Percentiles rank a stretch among this genome's conserved stretches.
Conservation (phyloP, 345 rosid species). For the Corchorus olitorius region DNA sequence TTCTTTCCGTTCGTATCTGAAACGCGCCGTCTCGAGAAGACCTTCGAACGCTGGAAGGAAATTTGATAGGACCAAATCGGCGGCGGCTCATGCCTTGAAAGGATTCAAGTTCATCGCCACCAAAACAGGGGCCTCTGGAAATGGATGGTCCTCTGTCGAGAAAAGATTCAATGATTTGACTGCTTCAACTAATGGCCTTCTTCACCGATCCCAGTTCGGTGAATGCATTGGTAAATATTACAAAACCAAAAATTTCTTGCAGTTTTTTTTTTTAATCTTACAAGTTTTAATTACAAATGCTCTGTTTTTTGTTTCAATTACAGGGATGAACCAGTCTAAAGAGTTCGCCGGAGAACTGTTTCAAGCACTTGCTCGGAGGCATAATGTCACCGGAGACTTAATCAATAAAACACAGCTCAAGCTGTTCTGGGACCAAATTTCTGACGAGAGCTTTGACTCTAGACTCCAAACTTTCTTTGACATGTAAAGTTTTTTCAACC, state of each 20-base stretch:
- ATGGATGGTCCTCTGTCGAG: conserved; percentile 74
- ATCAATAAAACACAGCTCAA: conserved; percentile 69
- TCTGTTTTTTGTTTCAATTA: background rate
- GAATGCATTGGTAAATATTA: conserved; percentile 70
- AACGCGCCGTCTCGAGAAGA: conserved; percentile 60
- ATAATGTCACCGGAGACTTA: conserved; percentile 58
- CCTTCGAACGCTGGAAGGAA: conserved; percentile 38
- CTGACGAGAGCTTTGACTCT: conserved; percentile 88
- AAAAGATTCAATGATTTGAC: conserved; percentile 62
- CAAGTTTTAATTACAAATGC: background rate
- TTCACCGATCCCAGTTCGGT: conserved; percentile 63
- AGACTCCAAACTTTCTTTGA: conserved; percentile 87
- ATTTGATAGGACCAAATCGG: conserved; percentile 72
- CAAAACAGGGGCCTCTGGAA: conserved; percentile 48
- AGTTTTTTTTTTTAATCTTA: background rate
- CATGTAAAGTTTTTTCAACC: conserved; percentile 49
- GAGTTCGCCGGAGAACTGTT: conserved; percentile 83
- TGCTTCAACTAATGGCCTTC: conserved; percentile 49
- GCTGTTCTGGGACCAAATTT: conserved; percentile 74
- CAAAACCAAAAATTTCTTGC: background rate
- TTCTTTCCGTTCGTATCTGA: conserved; percentile 49
- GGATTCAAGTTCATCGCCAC: conserved; percentile 85
- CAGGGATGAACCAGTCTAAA: conserved; percentile 89
- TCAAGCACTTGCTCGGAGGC: conserved; percentile 68
- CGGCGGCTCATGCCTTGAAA: conserved; percentile 71